These are phyloP conservation scores for Cercospora nicotianae DNA, from an alignment of 2,329 filamentous ascomycete species.

Conservation along the genomic window DNA sequence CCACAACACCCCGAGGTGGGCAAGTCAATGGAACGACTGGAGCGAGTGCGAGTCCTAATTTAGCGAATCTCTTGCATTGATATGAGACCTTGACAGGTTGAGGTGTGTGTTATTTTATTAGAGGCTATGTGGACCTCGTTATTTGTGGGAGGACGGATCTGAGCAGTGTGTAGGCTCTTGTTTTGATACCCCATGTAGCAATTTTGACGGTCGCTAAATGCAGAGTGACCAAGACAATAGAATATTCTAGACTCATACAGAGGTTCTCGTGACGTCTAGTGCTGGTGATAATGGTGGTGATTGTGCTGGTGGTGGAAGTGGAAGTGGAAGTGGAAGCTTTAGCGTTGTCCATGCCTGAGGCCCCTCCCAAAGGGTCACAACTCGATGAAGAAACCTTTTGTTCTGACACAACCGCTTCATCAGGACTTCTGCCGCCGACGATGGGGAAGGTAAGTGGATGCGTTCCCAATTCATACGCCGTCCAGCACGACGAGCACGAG, in stretches of 20 bases:
- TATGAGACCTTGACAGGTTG: not conserved
- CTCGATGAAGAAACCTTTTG: not conserved
- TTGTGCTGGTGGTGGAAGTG: not conserved
- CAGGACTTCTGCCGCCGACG: conserved; percentile 4
- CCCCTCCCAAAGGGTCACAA: not conserved
- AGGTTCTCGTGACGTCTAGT: not conserved
- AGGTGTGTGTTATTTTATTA: not conserved
- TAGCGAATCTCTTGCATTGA: conserved; percentile 50
- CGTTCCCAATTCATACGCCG: not conserved
- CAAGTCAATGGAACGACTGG: conserved; percentile 31
- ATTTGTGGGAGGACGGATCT: conserved; percentile 4
- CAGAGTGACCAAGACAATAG: not conserved
- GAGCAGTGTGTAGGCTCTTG: conserved; percentile 4
- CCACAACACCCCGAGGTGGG: conserved; percentile 32
- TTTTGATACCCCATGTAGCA: conserved; percentile 5
- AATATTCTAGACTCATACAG: not conserved
- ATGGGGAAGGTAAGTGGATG: conserved; percentile 6
- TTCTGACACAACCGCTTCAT: conserved; percentile 5
- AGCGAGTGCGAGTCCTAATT: conserved; percentile 50
- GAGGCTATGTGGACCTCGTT: conserved; percentile 2
- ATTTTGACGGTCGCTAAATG: not conserved
- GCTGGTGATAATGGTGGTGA: not conserved
- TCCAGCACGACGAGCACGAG: not conserved
- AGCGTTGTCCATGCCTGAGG: not conserved
- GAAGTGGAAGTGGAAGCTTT: not conserved